phyloP scores from a whole-genome alignment of 495 filamentous ascomycete genomes.

The Penicillium daleae region DNA sequence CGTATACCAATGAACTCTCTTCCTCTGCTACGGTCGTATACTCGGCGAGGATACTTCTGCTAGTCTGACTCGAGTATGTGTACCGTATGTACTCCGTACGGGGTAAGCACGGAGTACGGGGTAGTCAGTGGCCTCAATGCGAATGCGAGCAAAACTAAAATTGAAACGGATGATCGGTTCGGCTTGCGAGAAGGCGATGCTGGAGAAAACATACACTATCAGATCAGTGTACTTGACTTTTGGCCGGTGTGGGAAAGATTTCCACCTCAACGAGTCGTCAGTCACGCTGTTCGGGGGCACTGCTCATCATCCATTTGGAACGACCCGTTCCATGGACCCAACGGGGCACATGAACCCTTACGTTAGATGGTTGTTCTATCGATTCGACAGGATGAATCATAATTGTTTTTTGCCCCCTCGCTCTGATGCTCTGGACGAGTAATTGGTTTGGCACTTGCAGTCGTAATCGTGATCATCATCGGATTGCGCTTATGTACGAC shows the following conservation, averaged over 20 bases:
- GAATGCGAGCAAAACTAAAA: background rate
- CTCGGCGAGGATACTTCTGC: too few relatives aligned
- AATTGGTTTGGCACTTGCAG: background rate
- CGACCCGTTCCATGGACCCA: background rate
- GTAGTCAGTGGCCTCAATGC: background rate
- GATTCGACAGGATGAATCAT: background rate
- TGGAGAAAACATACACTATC: background rate
- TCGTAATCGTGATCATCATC: background rate
- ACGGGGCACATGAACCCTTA: constrained; percentile 1
- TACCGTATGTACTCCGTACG: background rate
- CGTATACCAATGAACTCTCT: background rate
- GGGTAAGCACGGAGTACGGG: constrained; percentile 1
- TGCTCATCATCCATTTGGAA: background rate
- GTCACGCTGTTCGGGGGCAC: background rate
- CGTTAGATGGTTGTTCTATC: background rate
- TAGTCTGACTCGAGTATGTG: too few relatives aligned
- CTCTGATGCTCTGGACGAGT: background rate
- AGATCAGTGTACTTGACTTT: background rate
- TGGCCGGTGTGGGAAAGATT: background rate
- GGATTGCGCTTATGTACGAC: background rate
- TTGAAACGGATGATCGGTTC: background rate
- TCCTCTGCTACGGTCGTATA: too few relatives aligned
- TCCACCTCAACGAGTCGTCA: background rate
- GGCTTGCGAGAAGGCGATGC: background rate
- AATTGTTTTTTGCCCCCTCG: background rate